Base-by-base conservation (phyloP, 805 yeast species). In the Kuraishia ogatae region DNA sequence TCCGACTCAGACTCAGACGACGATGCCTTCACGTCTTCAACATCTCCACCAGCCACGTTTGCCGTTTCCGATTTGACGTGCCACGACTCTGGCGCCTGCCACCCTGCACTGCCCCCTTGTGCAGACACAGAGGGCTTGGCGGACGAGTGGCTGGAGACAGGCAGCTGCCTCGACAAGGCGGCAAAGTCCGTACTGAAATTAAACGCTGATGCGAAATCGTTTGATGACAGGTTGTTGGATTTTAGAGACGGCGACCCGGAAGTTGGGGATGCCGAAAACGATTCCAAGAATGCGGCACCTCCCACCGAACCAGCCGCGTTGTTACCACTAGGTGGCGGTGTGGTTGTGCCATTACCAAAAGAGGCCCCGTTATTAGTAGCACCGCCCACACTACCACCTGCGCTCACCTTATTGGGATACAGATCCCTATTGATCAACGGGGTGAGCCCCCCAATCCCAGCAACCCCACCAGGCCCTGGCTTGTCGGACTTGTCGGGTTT, bases 11-110 rank as follows among this genome's bases (percentile, higher is more conserved):
- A 26, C n/a, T 28, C 56, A 2, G 53, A 35, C 3, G 51, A 13
- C 23, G 50, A 54, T 24, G 54, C 19, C 17, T 50, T 50, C 7
- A 50, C 24, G 23, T 47, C 43, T 19, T 50, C 50, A 57, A 6
- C 29, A 21, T 17, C 22, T 5, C 22, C 63, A 3, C n/a, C 22
- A 11, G 43, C 50, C 22, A 17, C 21, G 17, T 5, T 26, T 26
- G 54, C 39, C 13, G 39, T 29, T 58, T 24, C 59, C 57, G 43
- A 17, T 17, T 35, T 35, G 10, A 81, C 84, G 60, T 81, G 83
- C 86, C 86, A 82, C 58, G 81, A 76, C 55, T 81, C 84, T 1
- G 86, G 86, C 4, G 86, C 80, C 24, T 67, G 69, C 86, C 86
- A 82, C 13, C 43, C 43, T 15, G 43, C 43, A 35, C 22, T 55